phyloP scores from a whole-genome alignment of 2,329 filamentous ascomycete species.

The Pseudocercospora pini-densiflorae region DNA sequence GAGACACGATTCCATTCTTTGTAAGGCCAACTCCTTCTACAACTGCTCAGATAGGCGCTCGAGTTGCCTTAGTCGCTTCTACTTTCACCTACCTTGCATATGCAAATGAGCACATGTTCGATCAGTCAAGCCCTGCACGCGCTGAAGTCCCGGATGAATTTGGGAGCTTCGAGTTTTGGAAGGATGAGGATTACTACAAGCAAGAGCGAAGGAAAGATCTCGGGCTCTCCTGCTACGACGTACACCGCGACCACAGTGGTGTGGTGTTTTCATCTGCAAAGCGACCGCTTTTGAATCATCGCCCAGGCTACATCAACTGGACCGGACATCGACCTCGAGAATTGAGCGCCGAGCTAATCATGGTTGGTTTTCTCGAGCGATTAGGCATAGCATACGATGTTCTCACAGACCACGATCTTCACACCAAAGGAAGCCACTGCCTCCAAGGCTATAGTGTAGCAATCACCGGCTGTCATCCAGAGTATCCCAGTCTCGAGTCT shows the following conservation, averaged over 20 bases:
- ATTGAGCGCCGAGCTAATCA: neutral
- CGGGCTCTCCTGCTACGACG: conserved; percentile 3
- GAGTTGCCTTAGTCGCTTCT: neutral
- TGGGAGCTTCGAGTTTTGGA: conserved; percentile 1
- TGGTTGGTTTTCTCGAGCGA: neutral
- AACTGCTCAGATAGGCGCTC: neutral
- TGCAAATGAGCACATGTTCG: conserved; percentile 11
- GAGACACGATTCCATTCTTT: neutral
- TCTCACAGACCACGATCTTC: neutral
- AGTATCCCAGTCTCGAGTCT: neutral
- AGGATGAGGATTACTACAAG: conserved; percentile 2
- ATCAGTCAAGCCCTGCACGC: neutral
- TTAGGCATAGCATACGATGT: neutral
- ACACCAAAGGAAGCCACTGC: neutral
- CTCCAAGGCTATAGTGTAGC: neutral
- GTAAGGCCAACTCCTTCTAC: neutral
- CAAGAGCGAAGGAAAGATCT: neutral
- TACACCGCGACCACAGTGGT: conserved; percentile 1
- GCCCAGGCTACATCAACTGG: conserved; percentile 7
- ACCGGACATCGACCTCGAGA: conserved; percentile 4
- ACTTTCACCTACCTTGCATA: conserved; percentile 10
- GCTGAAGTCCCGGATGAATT: conserved; percentile 7
- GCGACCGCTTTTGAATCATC: conserved; percentile 1
- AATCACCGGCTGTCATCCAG: neutral
- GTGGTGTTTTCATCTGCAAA: conserved; percentile 5